Base-by-base conservation (phyloP, 176 grass and related monocot genomes). In the Rhipidocladum racemiflorum region DNA sequence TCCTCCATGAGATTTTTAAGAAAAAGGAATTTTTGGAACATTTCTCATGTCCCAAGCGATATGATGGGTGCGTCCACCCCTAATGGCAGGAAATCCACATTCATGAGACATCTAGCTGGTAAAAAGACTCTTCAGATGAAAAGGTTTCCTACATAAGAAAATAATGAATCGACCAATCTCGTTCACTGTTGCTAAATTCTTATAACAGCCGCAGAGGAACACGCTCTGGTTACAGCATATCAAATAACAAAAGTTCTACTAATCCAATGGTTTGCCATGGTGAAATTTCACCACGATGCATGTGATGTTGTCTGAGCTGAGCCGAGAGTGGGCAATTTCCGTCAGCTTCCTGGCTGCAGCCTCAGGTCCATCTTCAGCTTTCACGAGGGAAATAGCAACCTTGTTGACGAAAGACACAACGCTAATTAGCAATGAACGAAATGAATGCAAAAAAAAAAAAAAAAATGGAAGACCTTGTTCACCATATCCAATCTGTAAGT, bases 251-350 rank as follows among this genome's bases (percentile, higher is more conserved):
- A 80, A 62, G 9, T 77, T 38, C 18, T 18, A 40, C 64, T 42
- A 83, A 77, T 62, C 65, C 38, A 35, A 30, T 54, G 38, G 21
- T 24, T 88, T 89, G 65, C 76, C 76, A 62, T 76, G 83, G 76
- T 89, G 71, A 91, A 96, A 89, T 74, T 40, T 77, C 49, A 91
- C 88, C 74, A 93, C 93, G 6, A 96, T 73, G 68, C 88, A 96
- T 86, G 93, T 93, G 65, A 96, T 82, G 72, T 96, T 96, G 62
- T 96, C 93, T 14, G 48, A 38, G 68, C 83, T 91, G 44, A 71
- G 60, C 3, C 76, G 67, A 30, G 83, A 75, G 54, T 75, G 78
- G 21, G 93, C 88, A 1, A 79, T 57, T 85, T 92, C 90, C 2
- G 79, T 90, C 55, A 93, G 81, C 87, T 86, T 92, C 86, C 79